Base-by-base conservation (phyloP, 805 yeast species). In the Barnettozyma vustinii region DNA sequence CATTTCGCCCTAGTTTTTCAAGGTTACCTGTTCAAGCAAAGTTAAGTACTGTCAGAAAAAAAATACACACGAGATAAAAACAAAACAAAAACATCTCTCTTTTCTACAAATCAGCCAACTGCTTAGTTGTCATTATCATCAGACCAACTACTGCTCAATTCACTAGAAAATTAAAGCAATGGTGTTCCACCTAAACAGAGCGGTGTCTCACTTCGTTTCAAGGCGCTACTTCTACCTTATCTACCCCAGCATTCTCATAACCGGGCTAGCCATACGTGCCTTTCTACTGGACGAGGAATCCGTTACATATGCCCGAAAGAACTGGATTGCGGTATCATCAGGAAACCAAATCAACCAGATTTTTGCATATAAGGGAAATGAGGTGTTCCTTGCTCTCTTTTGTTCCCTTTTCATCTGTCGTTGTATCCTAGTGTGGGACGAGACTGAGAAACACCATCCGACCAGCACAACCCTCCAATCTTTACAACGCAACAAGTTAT, bases 311-410 rank as follows among this genome's bases (percentile, higher is more conserved):
- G 20, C 35, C 13, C 23, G 26, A 12, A 23, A 18, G 3, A 23
- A 21, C 16, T 25, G 19, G 10, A 36, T n/a, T 10, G 2, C 20
- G 9, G 53, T 66, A 4, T 47, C 59, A 2, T 60, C 69, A 1
- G 49, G 51, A 12, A 67, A 65, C 43, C 15, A 57, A 3, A 41
- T 68, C 37, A 69, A 69, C 47, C 51, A 51, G 27, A 44, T 67
- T n/a, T 67, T 69, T 53, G 72, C 72, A 21, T 67, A 68, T 42
- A 56, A 57, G 8, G 73, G 72, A 2, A 68, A 67, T 37, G 20
- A 56, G 0, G 40, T 67, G 9, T 67, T 68, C 42, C 20, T 50
- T 1, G 35, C 52, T 5, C 18, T 67, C 10, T 57, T 61, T 13
- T 33, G 48, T 7, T 46, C 58, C 19, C 62, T 63, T 15, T 42